Percentiles rank a stretch among this genome's conserved stretches.
phyloP scores from a whole-genome alignment of 2,329 filamentous ascomycete genomes.

The Colletotrichum tofieldiae region DNA sequence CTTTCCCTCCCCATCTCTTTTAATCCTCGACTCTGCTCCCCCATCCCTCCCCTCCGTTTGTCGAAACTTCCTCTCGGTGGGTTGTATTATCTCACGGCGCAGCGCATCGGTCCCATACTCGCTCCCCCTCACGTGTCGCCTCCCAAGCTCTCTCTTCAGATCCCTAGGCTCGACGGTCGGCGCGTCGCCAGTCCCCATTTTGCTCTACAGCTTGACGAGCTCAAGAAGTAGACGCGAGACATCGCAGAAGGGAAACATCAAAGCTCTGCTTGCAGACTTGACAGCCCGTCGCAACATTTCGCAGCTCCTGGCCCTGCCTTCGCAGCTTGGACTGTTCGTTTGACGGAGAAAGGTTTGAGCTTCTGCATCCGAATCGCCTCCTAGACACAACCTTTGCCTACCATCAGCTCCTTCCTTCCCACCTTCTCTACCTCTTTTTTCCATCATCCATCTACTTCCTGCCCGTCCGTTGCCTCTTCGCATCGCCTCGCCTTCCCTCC shows the following conservation, averaged over 20 bases:
- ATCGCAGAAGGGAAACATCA: constrained; percentile 31
- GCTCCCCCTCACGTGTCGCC: constrained; percentile 39
- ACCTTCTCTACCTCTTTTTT: constrained; percentile 38
- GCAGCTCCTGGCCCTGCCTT: constrained; percentile 38
- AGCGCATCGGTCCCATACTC: constrained; percentile 34
- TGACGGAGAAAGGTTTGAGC: constrained; percentile 58
- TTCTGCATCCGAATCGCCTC: constrained; percentile 52
- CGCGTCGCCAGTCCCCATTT: constrained; percentile 28
- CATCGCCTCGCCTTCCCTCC: constrained; percentile 38
- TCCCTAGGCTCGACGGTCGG: constrained; percentile 30
- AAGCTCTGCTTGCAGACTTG: constrained; percentile 43
- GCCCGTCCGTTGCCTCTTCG: constrained; percentile 38
- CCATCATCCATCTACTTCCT: constrained; percentile 36
- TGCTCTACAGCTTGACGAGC: constrained; percentile 27
- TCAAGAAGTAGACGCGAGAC: constrained; percentile 10
- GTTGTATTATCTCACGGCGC: constrained; percentile 33
- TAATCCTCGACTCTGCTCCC: constrained; percentile 25
- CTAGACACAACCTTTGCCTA: constrained; percentile 45
- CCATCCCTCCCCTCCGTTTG: neutral
- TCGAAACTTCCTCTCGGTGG: constrained; percentile 31
- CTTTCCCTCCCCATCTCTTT: constrained; percentile 41
- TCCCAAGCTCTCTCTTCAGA: constrained; percentile 28
- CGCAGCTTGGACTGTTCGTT: constrained; percentile 47
- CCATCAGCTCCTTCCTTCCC: constrained; percentile 39
- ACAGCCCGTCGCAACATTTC: constrained; percentile 35